These are phyloP conservation scores for Capronia epimyces DNA, from an alignment of 2,329 filamentous ascomycete species.

Conservation along the genomic window DNA sequence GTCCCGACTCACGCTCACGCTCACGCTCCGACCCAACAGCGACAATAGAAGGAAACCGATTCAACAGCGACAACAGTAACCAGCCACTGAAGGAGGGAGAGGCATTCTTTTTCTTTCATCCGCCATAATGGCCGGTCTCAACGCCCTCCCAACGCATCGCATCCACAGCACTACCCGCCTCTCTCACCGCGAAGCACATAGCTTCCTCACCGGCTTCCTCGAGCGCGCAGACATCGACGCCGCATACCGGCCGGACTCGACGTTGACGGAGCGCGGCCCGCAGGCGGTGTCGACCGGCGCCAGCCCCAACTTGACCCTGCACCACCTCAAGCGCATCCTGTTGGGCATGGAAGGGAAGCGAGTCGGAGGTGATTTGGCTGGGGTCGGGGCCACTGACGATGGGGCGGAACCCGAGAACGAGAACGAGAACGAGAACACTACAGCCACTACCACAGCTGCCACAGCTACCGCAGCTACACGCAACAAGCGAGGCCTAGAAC, in stretches of 20 bases:
- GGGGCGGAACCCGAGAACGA: conserved; percentile 14
- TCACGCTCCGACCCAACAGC: too few species aligned
- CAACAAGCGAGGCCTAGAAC: background rate
- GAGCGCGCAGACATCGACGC: conserved; percentile 24
- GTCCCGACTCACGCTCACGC: too few species aligned
- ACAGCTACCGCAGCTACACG: background rate
- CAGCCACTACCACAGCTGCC: background rate
- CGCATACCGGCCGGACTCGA: conserved; percentile 47
- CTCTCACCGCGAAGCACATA: conserved; percentile 25
- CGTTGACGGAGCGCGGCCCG: conserved; percentile 39
- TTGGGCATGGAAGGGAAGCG: conserved; percentile 24
- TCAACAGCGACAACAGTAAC: too few species aligned
- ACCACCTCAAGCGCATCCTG: conserved; percentile 26
- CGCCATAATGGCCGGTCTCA: conserved; percentile 20
- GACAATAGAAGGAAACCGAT: too few species aligned
- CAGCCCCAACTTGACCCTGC: conserved; percentile 24
- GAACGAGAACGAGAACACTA: background rate
- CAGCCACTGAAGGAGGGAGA: too few species aligned
- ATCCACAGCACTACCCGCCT: conserved; percentile 25
- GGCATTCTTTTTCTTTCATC: too few species aligned
- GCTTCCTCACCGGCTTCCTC: conserved; percentile 26
- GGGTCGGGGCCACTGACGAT: background rate
- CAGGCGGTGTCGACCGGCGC: conserved; percentile 17
- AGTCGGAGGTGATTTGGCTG: conserved; percentile 10
- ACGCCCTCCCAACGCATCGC: conserved; percentile 20